Base-by-base conservation (phyloP, 1,284 basidiomycete genomes). In the Tilletia setariae region DNA sequence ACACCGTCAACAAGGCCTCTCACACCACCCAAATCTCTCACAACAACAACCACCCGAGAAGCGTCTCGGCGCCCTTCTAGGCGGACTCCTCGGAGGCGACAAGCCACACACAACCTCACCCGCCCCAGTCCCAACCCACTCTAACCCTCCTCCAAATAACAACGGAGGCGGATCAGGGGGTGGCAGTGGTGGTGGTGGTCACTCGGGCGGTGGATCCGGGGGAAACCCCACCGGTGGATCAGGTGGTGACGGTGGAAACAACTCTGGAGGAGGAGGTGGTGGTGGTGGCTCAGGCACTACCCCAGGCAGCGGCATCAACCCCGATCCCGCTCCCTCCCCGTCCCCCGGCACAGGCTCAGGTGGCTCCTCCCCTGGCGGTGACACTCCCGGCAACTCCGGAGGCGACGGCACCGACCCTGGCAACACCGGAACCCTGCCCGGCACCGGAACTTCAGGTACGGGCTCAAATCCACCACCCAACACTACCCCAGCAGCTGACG, bases 61-160 rank as follows among this genome's bases (percentile, higher is more conserved):
- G 56, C 56, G 56, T n/a, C 56, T 61, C 4, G 56, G 56, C n/a
- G 56, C 28, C 19, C 15, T 61, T 2, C 56, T 61, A 7, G 28
- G 28, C 32, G 56, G 56, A 19, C 56, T 61, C 19, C 28, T 61
- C 19, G 56, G 56, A 6, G 56, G 56, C 35, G n/a, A 13, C 30
- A 35, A 35, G 32, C 19, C 21, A 23, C 19, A 19, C 19, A 6
- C 21, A 6, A 49, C 7, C 21, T 23, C 19, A 49, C 28, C 28
- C 6, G 28, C 56, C 13, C 56, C 28, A 0, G 2, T 7, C 35
- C 56, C 56, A 35, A 30, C 25, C 15, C 56, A 61, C n/a, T 16
- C 56, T 7, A 32, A 30, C 7, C 51, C 51, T 15, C 56, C 56
- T 32, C 35, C 56, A 15, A 30, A 21, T 16, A 19, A 9, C 15